Conservation (phyloP, 306 rosid genomes). For the Benincasa hispida region DNA sequence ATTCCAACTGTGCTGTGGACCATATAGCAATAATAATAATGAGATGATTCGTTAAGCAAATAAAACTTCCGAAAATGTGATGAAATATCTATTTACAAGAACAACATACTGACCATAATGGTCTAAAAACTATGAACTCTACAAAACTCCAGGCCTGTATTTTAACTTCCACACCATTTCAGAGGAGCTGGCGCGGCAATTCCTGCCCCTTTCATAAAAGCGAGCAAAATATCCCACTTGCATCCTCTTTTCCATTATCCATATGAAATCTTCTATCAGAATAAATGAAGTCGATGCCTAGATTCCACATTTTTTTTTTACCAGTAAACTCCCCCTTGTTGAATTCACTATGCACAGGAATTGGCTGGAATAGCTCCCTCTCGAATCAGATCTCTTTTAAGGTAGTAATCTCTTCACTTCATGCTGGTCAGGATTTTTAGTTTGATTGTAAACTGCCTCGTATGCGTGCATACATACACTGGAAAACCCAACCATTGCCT, state of each 20-base stretch:
- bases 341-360: neutral
- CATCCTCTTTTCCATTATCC: neutral
- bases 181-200: neutral
- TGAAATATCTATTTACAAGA: slow-evolving; percentile 2
- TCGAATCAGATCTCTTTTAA: neutral
- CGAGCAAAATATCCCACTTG: neutral
- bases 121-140: neutral
- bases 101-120: neutral
- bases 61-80: neutral
- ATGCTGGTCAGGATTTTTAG: slow-evolving; percentile 39
- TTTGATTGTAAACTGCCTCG: slow-evolving; percentile 69
- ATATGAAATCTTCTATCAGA: neutral
- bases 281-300: neutral
- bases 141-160: slow-evolving; percentile 1
- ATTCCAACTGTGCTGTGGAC: neutral
- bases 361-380: neutral
- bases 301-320: neutral
- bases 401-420: slow-evolving; percentile 58
- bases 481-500: slow-evolving; percentile 89
- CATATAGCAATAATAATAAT: neutral
- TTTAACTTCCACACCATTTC: neutral
- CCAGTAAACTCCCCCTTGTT: neutral
- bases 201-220: neutral
- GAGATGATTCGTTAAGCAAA: neutral
- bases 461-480: slow-evolving; percentile 77